A percentile compares a stretch with the other conserved stretches of the same genome.
These are phyloP conservation scores for Neurospora discreta DNA, from an alignment of 495 filamentous ascomycete species.

Conservation along the genomic window DNA sequence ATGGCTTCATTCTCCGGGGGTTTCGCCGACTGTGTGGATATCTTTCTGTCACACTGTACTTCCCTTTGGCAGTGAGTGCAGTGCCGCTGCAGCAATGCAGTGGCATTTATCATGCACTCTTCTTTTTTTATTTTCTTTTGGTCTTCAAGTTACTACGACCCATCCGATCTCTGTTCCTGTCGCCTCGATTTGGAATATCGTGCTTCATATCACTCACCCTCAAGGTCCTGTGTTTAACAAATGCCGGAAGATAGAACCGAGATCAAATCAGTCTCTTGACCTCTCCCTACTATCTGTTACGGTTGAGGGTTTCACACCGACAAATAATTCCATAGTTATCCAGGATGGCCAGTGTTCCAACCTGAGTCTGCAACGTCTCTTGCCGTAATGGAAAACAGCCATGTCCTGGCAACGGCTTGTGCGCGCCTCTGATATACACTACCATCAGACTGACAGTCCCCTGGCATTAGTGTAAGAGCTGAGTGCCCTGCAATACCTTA, in stretches of 20 bases:
- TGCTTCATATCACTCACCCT: background rate
- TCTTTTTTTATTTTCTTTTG: background rate
- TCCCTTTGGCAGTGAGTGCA: background rate
- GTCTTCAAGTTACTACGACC: background rate
- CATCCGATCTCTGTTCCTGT: background rate
- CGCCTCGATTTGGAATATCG: background rate
- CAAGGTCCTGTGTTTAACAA: too few relatives aligned
- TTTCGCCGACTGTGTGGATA: background rate
- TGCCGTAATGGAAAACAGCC: background rate
- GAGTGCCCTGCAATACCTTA: background rate
- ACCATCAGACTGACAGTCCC: background rate
- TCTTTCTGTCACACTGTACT: background rate
- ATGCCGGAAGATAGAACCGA: too few relatives aligned
- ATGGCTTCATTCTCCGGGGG: background rate
- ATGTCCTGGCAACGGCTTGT: background rate
- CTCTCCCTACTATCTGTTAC: background rate
- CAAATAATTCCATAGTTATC: background rate
- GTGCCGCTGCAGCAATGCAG: background rate
- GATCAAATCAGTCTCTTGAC: background rate
- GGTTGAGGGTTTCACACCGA: background rate
- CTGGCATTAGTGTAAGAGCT: background rate
- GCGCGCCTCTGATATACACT: background rate
- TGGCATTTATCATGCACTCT: too few relatives aligned
- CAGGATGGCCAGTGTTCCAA: background rate
- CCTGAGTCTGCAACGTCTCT: background rate